Base-by-base conservation (phyloP, 768 basidiomycete genomes). In the Lentinula guzmanii region DNA sequence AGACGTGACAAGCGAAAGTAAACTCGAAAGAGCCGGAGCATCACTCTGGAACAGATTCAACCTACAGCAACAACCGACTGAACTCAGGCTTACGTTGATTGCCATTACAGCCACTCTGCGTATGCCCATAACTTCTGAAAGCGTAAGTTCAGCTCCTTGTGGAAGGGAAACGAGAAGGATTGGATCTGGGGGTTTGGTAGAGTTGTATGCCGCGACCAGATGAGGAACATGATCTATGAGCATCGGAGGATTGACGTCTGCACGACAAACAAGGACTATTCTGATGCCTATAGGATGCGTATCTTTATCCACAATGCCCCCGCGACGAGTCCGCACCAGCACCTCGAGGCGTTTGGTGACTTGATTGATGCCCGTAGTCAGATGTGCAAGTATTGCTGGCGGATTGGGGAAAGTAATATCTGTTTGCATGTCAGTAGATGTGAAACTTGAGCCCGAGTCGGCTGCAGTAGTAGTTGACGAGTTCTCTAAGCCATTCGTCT, bases 161-260 rank as follows among this genome's bases (percentile, higher is more conserved):
- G 89, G 86, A 11, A 95, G 72, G 18, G 85, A 77, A 39, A 91
- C 74, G 24, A 93, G 74, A 70, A 81, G 85, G 58, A 89, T 73
- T 34, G 70, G 67, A 5, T 75, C 65, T 39, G 62, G 39, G 15
- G 72, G 67, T 52, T 63, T 69, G 11, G 71, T 65, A 28, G 87
- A 83, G 72, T 94, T 95, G 69, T 80, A 90, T 0, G 88, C 81
- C 0, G 93, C 92, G 5, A 91, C 83, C 39, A 94, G 78, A 65
- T 86, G 82, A 9, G 88, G 91, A 21, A 95, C 70, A 70, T 95
- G 92, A 52, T 83, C 84, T 56, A 93, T 76, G 54, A 93, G 74
- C 16, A 85, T 73, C 8, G 86, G 79, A 10, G 92, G 90, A 69
- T 93, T 83, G 61, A 93, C 73, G 67, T 94, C 93, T 35, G 82